Evolutionary conservation across 306 rosid species (phyloP).

Genomic region (Purshia tridentata): DNA sequence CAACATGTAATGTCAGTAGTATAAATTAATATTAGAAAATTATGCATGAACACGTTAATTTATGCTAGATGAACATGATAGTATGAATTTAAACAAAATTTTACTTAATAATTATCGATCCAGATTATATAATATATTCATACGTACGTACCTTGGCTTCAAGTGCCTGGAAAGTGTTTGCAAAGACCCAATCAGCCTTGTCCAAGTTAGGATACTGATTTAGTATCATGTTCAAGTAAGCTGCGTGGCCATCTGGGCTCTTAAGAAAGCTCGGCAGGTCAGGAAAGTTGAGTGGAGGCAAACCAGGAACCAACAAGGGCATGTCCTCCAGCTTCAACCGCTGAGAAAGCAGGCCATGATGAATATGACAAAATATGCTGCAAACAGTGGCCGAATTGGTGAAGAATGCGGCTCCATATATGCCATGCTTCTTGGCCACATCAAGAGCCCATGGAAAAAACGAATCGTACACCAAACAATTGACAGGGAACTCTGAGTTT

Average conservation of each 20-base stretch:
- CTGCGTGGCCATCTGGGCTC: conserved; percentile 55
- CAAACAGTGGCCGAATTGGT: conserved; percentile 36
- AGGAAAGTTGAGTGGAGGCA: conserved; percentile 41
- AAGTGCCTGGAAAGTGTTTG: conserved; percentile 51
- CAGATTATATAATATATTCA: too few relatives aligned
- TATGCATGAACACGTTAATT: too few relatives aligned
- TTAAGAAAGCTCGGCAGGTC: conserved; percentile 54
- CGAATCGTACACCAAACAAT: conserved; percentile 39
- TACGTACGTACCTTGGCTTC: conserved; percentile 43
- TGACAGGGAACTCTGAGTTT: conserved; percentile 9
- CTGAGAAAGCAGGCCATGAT: conserved; percentile 17
- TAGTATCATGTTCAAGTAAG: conserved; percentile 60
- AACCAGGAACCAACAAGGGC: conserved; percentile 46
- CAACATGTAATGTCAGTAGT: neutral
- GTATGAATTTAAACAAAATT: too few relatives aligned
- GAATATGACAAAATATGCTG: conserved; percentile 30
- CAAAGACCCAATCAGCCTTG: conserved; percentile 51
- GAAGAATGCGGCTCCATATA: conserved; percentile 35
- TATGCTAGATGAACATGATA: too few relatives aligned
- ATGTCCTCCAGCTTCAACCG: conserved; percentile 32
- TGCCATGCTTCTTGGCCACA: conserved; percentile 26
- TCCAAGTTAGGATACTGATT: conserved; percentile 50
- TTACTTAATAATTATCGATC: too few relatives aligned
- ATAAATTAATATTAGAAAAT: too few relatives aligned
- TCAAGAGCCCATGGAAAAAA: conserved; percentile 34